Evolutionary conservation across 2,329 filamentous ascomycete genomes (phyloP), one percentile per base, ranked within the genome.

Genomic region (Ophiostoma triangulosporum): DNA sequence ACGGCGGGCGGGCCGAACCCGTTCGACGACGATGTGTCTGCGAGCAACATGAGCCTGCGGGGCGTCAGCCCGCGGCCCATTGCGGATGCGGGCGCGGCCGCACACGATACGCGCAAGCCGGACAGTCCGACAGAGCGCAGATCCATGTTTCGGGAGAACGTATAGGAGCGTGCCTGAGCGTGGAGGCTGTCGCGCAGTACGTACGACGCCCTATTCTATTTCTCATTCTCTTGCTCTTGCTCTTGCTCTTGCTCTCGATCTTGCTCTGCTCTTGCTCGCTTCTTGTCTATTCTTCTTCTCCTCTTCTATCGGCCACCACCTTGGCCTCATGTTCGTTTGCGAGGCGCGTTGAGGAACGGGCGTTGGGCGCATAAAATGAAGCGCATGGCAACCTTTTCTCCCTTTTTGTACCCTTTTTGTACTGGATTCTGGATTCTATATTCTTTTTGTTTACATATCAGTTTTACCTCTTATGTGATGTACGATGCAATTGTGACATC

Each of bases 31-130:
- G 74, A 78, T 29, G 81, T 70, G 4, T 81, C 80, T 64, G 70
- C 75, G 57, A 83, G 80, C 57, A 78, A 77, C 62, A 63, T 79
- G 54, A 77, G 73, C 64, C 61, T 88, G 66, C 70, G 86, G 53
- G 85, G 84, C 26, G 81, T 90, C 29, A 91, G 86, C 65, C 86
- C 88, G 3, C 68, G 86, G 59, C 87, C 87, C n/a, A 78, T 85
- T 60, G 15, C 7, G 6, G 73, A 80, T 50, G 67, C 66, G 5
- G 59, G 56, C 29, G 60, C 57, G 40, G 61, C 63, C 6, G 24
- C 31, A 14, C 67, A 68, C 54, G 67, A 66, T 8, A 49, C 49
- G 48, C 70, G 68, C 58, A 62, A 63, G 20, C 70, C 71, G 29
- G 74, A 77, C 54, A 84, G 80, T 63, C 79, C 80, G n/a, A 77